phyloP scores from a whole-genome alignment of 805 yeast species.

The Candida anglica region DNA sequence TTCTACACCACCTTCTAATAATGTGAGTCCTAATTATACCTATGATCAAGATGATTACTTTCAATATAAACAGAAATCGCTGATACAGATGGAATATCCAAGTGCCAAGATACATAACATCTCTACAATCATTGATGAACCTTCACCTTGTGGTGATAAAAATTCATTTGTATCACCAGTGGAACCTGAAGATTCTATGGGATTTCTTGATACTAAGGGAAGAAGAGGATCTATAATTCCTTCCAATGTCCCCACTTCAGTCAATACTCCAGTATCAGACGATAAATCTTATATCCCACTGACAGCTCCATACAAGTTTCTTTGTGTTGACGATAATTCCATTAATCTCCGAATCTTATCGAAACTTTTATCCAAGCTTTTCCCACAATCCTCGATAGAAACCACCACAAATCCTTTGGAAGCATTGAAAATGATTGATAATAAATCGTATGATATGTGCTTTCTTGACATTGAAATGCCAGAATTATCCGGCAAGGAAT shows the following conservation, averaged over 20 bases:
- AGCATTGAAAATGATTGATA: slow-evolving; percentile 21
- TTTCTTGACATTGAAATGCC: slow-evolving; percentile 48
- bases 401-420: slow-evolving; percentile 24
- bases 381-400: slow-evolving; percentile 20
- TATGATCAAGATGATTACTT: slow-evolving; percentile 4
- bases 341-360: slow-evolving; percentile 36
- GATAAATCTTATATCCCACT: slow-evolving; percentile 4
- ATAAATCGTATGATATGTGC: slow-evolving; percentile 21
- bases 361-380: slow-evolving; percentile 27
- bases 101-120: too few relatives aligned
- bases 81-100: too few relatives aligned
- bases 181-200: not conserved
- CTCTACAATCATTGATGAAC: not conserved
- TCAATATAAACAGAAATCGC: slow-evolving; percentile 1
- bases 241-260: slow-evolving; percentile 2
- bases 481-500: slow-evolving; percentile 32
- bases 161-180: not conserved
- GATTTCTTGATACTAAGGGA: not conserved
- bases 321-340: slow-evolving; percentile 39
- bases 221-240: slow-evolving; percentile 3
- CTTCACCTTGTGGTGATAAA: not conserved
- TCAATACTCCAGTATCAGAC: slow-evolving; percentile 3
- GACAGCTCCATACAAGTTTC: slow-evolving; percentile 11
- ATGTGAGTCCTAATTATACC: slow-evolving; percentile 4
- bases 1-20: slow-evolving; percentile 2